Base-by-base conservation (phyloP, 257 asterid species). In the Ilex aquifolium region DNA sequence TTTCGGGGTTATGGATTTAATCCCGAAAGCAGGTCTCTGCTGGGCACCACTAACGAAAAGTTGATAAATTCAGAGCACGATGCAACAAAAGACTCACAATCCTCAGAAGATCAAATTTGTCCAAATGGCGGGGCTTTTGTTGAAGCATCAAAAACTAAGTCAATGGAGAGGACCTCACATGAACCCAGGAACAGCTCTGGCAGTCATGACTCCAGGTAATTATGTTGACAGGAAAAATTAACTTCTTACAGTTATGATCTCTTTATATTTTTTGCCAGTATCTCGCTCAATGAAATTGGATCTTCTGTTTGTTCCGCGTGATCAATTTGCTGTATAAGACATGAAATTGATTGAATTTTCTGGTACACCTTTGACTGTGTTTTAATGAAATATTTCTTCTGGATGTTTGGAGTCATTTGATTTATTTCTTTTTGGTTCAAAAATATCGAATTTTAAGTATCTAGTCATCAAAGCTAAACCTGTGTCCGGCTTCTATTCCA, bases 191-290 rank as follows among this genome's bases (percentile, higher is more conserved):
- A 67, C 74, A 81, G 73, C 82, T 75, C 79, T 16, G 77, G 68
- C 29, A 69, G 76, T 77, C 83, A 70, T 59, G 76, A 75, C 39
- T 81, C 88, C 74, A 87, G 95, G 97, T 90, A 83, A 72, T 36
- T 29, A 13, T 31, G 39, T 48, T 36, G 42, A 36, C 42, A 4
- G 42, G 8, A 36, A 36, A 36, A 36, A 36, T 4, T 4, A 36
- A 4, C 8, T 36, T 36, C 42, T 36, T 36, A 36, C 42, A 36
- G 8, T 4, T 36, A 36, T 36, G 42, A 36, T 36, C 42, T 4
- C 42, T 49, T 49, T 49, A 6, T 15, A 49, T 49, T 49, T 49
- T 49, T 49, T 15, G 14, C 10, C 17, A 11, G 14, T 49, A 11
- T 49, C 54, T 49, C 10, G 14, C 54, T 15, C 54, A 49, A 49